phyloP scores from a whole-genome alignment of 495 filamentous ascomycete genomes.

The Aspergillus hancockii region DNA sequence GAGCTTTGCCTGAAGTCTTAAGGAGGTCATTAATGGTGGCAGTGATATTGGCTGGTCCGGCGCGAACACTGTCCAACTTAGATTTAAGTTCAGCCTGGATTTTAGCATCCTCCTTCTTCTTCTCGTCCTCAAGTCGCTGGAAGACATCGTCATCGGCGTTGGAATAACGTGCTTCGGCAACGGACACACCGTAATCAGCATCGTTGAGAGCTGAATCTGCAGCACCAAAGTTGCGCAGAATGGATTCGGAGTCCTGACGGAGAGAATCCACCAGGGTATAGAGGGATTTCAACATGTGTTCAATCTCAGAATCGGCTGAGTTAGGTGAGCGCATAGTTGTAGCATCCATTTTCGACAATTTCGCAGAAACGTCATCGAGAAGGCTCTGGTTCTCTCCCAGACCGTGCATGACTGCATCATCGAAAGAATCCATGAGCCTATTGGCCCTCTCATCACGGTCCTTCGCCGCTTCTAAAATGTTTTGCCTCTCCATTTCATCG shows the following conservation, averaged over 20 bases:
- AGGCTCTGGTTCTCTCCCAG: constrained; percentile 54
- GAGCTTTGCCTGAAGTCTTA: constrained; percentile 29
- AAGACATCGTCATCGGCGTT: constrained; percentile 46
- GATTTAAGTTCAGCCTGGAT: constrained; percentile 46
- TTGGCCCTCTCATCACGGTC: constrained; percentile 53
- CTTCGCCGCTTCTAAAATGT: constrained; percentile 50
- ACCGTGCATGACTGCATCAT: constrained; percentile 52
- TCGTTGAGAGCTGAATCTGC: constrained; percentile 53
- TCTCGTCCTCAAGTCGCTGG: constrained; percentile 46
- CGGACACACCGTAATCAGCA: constrained; percentile 55
- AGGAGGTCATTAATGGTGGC: constrained; percentile 34
- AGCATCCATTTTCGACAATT: constrained; percentile 38
- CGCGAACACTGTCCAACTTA: constrained; percentile 50
- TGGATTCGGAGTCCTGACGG: constrained; percentile 48
- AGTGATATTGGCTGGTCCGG: constrained; percentile 39
- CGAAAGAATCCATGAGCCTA: constrained; percentile 54
- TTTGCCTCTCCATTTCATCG: constrained; percentile 53
- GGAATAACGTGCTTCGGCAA: constrained; percentile 52
- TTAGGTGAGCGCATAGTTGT: constrained; percentile 32
- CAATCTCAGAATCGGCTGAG: constrained; percentile 42
- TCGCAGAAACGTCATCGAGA: constrained; percentile 49
- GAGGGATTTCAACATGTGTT: constrained; percentile 47
- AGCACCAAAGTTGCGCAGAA: constrained; percentile 48
- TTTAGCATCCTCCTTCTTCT: constrained; percentile 53
- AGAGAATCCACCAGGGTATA: constrained; percentile 45